Evolutionary conservation across 768 basidiomycete species (phyloP).

Genomic region (Trametopsis cervina): DNA sequence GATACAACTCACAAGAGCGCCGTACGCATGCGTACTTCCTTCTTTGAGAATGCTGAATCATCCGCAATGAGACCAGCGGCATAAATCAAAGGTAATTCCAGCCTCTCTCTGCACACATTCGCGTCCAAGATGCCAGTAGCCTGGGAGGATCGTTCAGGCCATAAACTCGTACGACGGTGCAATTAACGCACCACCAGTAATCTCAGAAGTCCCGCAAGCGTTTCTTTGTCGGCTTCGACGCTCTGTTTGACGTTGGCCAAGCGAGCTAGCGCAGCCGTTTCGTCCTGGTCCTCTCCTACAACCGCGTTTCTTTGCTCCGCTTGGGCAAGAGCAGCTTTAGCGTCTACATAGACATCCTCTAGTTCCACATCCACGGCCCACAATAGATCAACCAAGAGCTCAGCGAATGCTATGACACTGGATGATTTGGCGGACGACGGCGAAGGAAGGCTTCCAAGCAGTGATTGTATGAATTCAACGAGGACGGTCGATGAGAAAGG

Average conservation of each 20-base stretch:
- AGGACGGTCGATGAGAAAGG: slow-evolving; percentile 52
- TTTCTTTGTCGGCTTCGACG: slow-evolving; percentile 59
- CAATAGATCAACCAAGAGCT: slow-evolving; percentile 69
- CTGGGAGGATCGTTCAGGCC: slow-evolving; percentile 31
- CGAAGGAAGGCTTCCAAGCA: slow-evolving; percentile 60
- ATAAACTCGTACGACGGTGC: not conserved
- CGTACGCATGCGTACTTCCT: slow-evolving; percentile 75
- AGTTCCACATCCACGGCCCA: slow-evolving; percentile 77
- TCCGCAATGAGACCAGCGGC: slow-evolving; percentile 65
- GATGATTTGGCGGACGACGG: slow-evolving; percentile 42
- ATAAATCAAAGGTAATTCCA: slow-evolving; percentile 60
- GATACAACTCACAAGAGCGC: slow-evolving; percentile 76
- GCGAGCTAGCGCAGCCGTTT: slow-evolving; percentile 10
- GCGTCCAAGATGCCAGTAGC: slow-evolving; percentile 49
- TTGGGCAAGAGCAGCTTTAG: slow-evolving; percentile 29
- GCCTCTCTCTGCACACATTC: slow-evolving; percentile 61
- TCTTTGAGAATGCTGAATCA: slow-evolving; percentile 60
- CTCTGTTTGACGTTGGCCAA: slow-evolving; percentile 36
- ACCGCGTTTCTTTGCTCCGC: slow-evolving; percentile 15
- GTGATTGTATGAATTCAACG: slow-evolving; percentile 56
- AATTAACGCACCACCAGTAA: slow-evolving; percentile 47
- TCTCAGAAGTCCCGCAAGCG: slow-evolving; percentile 50
- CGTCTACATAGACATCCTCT: slow-evolving; percentile 61
- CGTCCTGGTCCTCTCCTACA: slow-evolving; percentile 10
- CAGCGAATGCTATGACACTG: slow-evolving; percentile 47